Percentiles rank a stretch among this genome's conserved stretches.
These are phyloP conservation scores for Kwoniella sp. DNA, from an alignment of 768 basidiomycete genomes.

Conservation along the genomic window DNA sequence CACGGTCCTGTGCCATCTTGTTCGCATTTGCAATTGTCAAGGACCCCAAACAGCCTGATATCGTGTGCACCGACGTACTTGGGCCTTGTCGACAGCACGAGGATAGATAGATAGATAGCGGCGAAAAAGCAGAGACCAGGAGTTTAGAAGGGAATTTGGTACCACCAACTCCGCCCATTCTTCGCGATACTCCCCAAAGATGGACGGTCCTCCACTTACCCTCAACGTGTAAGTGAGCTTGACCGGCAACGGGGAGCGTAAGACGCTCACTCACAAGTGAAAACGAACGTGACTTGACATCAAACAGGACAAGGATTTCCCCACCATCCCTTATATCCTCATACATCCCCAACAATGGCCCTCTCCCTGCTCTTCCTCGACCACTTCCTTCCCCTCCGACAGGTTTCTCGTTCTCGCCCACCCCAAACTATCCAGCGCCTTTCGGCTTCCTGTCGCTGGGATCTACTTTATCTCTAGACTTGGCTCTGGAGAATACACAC, in stretches of 20 bases:
- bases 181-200: background rate
- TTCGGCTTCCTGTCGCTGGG: constrained; percentile 88
- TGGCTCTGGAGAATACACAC: constrained; percentile 79
- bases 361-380: constrained; percentile 1
- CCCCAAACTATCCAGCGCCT: constrained; percentile 76
- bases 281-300: no score
- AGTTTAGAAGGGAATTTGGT: no score
- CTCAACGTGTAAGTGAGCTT: constrained; percentile 14
- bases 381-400: constrained; percentile 64
- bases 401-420: constrained; percentile 75
- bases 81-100: no score
- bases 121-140: no score
- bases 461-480: constrained; percentile 79
- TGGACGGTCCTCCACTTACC: constrained; percentile 19
- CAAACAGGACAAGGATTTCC: constrained; percentile 28
- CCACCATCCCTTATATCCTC: constrained; percentile 28
- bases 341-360: constrained; percentile 4
- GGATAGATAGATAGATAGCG: no score
- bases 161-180: no score
- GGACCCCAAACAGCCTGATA: no score
- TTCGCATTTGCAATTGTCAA: no score
- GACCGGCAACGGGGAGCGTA: background rate
- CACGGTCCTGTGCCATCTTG: no score
- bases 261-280: background rate
- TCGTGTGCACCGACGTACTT: no score